Base-by-base conservation (phyloP, 495 filamentous ascomycete genomes). In the Aspergillus egyptiacus region DNA sequence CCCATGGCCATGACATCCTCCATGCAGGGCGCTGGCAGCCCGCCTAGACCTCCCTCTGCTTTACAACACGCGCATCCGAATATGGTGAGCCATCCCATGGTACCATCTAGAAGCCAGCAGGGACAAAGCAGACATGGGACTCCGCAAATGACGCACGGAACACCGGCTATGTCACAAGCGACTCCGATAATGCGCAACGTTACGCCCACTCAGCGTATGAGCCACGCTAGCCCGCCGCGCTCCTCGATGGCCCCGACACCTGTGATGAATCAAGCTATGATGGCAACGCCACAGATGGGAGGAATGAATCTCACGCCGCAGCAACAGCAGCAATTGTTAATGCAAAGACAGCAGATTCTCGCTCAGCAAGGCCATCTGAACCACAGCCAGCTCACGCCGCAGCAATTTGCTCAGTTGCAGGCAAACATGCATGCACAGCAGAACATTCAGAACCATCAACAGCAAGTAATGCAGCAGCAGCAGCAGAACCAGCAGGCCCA, bases 1-100 rank as follows among this genome's bases (percentile, higher is more conserved):
- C 76, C 88, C 0, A 93, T 95, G 89, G 82, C 82, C 33, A 75
- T 81, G 46, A 85, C 83, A n/a, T 80, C 84, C 27, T 91, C 87
- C 1, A 85, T 79, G 62, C 86, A 82, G 60, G 74, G 73, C 24
- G 77, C 87, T 58, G 87, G 83, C 43, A 83, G 82, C 40, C 91
- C 90, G 15, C 74, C 81, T 33, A 73, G 89, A 31, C 86, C 89
- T 25, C 72, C 85, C 13, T 94, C 89, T 42, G 82, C 88, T 5
- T 72, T 84, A 37, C 86, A 89, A 53, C 82, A 83, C 60, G 80
- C 84, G 25, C 79, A 81, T 36, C 76, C 79, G 0, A 83, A 80
- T 64, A 76, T 84, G 18, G 82, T 84, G 72, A 71, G 80, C 11
- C 74, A 82, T 48, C 79, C 73, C 35, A 95, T 94, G 88, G 83